Conservation (phyloP, 2,329 filamentous ascomycete genomes). For the Fusarium lyarnte region DNA sequence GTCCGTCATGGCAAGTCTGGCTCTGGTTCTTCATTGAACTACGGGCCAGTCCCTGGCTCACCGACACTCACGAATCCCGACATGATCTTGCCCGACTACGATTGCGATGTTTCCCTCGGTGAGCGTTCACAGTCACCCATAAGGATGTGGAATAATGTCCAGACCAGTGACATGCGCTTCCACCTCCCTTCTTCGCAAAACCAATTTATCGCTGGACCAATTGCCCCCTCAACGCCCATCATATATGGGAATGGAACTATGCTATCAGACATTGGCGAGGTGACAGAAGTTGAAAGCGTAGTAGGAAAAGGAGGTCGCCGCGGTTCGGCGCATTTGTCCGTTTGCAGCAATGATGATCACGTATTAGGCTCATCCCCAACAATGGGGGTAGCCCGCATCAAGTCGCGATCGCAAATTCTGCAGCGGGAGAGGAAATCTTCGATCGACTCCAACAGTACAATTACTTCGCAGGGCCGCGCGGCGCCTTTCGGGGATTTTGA, state of each 20-base stretch:
- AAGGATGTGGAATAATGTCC: slow-evolving; percentile 62
- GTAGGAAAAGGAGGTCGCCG: slow-evolving; percentile 54
- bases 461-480: slow-evolving; percentile 61
- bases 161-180: slow-evolving; percentile 51
- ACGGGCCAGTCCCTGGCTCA: slow-evolving; percentile 70
- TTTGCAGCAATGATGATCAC: slow-evolving; percentile 48
- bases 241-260: slow-evolving; percentile 76
- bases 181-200: slow-evolving; percentile 53
- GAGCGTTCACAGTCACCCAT: slow-evolving; percentile 61
- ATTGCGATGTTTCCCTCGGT: slow-evolving; percentile 65
- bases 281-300: slow-evolving; percentile 64
- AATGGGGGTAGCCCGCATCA: slow-evolving; percentile 54
- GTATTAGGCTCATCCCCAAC: slow-evolving; percentile 58
- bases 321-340: slow-evolving; percentile 49
- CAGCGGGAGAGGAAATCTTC: slow-evolving; percentile 63
- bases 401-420: slow-evolving; percentile 55
- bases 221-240: slow-evolving; percentile 68
- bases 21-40: slow-evolving; percentile 46
- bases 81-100: slow-evolving; percentile 87
- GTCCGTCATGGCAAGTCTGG: slow-evolving; percentile 43
- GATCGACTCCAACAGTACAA: slow-evolving; percentile 69
- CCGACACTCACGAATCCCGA: slow-evolving; percentile 93
- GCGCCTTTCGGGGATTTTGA: slow-evolving; percentile 69
- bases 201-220: slow-evolving; percentile 54
- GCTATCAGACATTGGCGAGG: slow-evolving; percentile 72